Percentiles rank a stretch among this genome's conserved stretches.
Evolutionary conservation across 257 asterid genomes (phyloP).

Genomic region (Solanum paucissectum): DNA sequence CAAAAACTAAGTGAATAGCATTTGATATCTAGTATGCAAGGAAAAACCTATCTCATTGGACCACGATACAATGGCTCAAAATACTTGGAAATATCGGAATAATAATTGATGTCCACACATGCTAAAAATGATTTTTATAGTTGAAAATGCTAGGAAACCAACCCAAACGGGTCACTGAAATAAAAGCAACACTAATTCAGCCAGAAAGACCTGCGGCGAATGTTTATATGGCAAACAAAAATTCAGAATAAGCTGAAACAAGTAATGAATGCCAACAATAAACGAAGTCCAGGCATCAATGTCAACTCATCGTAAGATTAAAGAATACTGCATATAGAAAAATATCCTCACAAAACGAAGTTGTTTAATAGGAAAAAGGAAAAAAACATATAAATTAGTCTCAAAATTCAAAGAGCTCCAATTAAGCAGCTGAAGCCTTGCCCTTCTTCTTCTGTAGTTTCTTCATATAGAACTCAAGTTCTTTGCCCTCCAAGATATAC

Average conservation of each 20-base stretch:
- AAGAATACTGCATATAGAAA: not conserved
- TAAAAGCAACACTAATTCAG: not conserved
- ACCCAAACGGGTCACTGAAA: not conserved
- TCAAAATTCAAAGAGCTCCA: not conserved
- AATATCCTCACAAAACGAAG: not conserved
- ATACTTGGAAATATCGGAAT: not conserved
- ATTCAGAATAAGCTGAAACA: not conserved
- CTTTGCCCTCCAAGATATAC: conserved; percentile 23
- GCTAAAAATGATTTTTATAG: not conserved
- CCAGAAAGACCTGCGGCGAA: not conserved
- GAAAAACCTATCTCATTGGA: not conserved
- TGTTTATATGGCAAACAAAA: not conserved
- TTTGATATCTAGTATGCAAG: not conserved
- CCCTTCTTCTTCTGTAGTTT: conserved; percentile 29
- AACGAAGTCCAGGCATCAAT: not conserved
- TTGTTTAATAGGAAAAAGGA: not conserved
- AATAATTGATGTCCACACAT: not conserved
- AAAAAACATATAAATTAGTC: not conserved
- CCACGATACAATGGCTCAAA: too few species aligned
- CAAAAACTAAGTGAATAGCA: too few species aligned
- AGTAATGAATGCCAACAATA: not conserved
- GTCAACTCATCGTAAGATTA: not conserved
- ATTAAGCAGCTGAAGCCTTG: conserved; percentile 8
- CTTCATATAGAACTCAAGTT: conserved; percentile 29
- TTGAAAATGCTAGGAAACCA: not conserved